Percentiles rank a stretch among this genome's conserved stretches.
phyloP scores from a whole-genome alignment of 768 basidiomycete genomes.

The Fomitopsis serialis region DNA sequence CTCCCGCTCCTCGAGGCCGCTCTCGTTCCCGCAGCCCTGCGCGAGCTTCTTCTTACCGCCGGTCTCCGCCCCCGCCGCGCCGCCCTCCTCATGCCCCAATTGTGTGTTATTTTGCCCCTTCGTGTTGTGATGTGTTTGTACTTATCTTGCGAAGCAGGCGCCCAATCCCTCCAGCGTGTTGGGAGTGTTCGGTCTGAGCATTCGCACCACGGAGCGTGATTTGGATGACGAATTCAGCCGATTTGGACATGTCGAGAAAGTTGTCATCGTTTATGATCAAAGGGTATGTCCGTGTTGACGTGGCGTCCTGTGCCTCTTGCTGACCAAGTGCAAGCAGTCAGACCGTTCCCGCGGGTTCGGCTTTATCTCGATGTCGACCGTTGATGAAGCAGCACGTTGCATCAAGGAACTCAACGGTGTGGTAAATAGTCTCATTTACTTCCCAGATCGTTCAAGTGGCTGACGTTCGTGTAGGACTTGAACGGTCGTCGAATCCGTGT shows the following conservation, averaged over 20 bases:
- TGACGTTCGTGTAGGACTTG: slow-evolving; percentile 54
- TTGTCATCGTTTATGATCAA: slow-evolving; percentile 95
- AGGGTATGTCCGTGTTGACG: slow-evolving; percentile 51
- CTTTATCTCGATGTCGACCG: slow-evolving; percentile 88
- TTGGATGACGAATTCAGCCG: slow-evolving; percentile 91
- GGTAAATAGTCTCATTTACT: slow-evolving; percentile 31
- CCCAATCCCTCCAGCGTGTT: slow-evolving; percentile 85
- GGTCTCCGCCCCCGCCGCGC: slow-evolving; percentile 53
- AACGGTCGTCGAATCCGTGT: slow-evolving; percentile 96
- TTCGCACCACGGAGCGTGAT: slow-evolving; percentile 90
- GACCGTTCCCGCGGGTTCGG: slow-evolving; percentile 97
- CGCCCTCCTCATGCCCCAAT: slow-evolving; percentile 69
- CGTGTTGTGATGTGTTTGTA: slow-evolving; percentile 15
- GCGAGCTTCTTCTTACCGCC: slow-evolving; percentile 43
- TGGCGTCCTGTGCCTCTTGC: not conserved
- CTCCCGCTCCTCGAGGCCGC: slow-evolving; percentile 56
- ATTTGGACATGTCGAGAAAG: slow-evolving; percentile 89
- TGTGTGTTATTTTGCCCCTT: slow-evolving; percentile 39
- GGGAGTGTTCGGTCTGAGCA: slow-evolving; percentile 97
- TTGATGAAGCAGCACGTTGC: slow-evolving; percentile 85
- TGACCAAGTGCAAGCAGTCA: slow-evolving; percentile 44
- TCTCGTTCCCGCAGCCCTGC: slow-evolving; percentile 68
- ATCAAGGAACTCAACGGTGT: slow-evolving; percentile 90
- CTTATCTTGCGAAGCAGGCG: slow-evolving; percentile 56
- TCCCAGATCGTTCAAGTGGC: slow-evolving; percentile 27